Evolutionary conservation across 257 asterid genomes (phyloP), one percentile per base, ranked within the genome.

Genomic region (Gynochthodes officinalis): DNA sequence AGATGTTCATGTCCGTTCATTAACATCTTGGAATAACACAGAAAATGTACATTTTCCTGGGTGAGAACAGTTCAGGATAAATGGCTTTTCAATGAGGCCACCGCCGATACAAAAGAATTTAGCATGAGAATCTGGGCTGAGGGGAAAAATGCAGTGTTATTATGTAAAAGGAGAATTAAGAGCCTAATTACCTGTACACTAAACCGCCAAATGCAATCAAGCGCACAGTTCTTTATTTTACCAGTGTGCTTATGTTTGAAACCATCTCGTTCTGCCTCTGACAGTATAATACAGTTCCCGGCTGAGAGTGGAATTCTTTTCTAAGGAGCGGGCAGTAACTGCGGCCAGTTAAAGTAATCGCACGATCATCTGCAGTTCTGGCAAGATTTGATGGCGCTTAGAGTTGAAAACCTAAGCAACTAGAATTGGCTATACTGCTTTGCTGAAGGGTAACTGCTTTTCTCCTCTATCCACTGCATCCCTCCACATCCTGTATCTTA

Each of bases 401-500:
- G 77, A 37, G 67, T 63, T 65, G 55, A 63, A 10, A 49, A 53
- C 69, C 64, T 77, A 28, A 50, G 64, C 43, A 27, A 25, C 64
- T 30, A 14, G 55, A 44, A 72, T 49, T 15, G 46, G 44, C 73
- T 77, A 84, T 27, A 74, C 69, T 64, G 84, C 81, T 64, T 86
- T 74, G 76, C 52, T 79, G 57, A 75, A 84, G 44, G 91, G 87
- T n/a, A 77, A 76, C 19, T 71, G 75, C 52, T 83, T 80, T 48
- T 73, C 86, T 50, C 89, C 97, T 39, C 69, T 77, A 43, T 91
- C 97, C 60, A 89, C 75, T 21, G 94, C 89, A 14, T 89, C 89
- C 80, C 97, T 87, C 97, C 97, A 91, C 58, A 81, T 70, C 84
- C 96, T 84, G 72, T 89, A 91, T 80, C 97, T 86, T 39, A 91